These are phyloP conservation scores for Scleromitrula shiraiana DNA, from an alignment of 2,329 filamentous ascomycete genomes.

Conservation along the genomic window DNA sequence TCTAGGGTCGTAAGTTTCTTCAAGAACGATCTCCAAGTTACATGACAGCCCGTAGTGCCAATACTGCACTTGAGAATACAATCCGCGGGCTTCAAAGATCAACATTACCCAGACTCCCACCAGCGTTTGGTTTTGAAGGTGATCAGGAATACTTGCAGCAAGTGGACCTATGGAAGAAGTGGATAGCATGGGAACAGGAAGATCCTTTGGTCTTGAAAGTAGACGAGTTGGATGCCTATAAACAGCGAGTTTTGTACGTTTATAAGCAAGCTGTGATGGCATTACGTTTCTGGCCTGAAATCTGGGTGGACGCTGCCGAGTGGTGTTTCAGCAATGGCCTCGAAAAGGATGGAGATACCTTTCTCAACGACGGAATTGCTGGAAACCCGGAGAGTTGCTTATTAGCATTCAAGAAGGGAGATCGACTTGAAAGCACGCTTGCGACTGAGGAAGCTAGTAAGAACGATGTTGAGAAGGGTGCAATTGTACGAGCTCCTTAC, in stretches of 20 bases:
- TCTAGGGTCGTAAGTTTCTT: conserved; percentile 84
- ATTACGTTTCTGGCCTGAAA: conserved; percentile 86
- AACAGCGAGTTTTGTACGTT: conserved; percentile 74
- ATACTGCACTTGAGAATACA: conserved; percentile 84
- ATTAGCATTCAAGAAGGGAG: conserved; percentile 80
- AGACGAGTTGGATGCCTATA: conserved; percentile 69
- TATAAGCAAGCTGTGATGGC: conserved; percentile 94
- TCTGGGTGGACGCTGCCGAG: conserved; percentile 91
- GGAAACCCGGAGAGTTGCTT: conserved; percentile 93
- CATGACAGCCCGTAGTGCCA: conserved; percentile 90
- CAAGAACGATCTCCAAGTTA: conserved; percentile 89
- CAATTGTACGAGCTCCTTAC: conserved; percentile 67
- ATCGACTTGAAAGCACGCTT: conserved; percentile 74
- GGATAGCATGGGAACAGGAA: conserved; percentile 92
- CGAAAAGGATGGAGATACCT: conserved; percentile 53
- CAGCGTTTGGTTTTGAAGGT: conserved; percentile 77
- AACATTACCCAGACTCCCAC: conserved; percentile 73
- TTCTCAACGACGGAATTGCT: conserved; percentile 72
- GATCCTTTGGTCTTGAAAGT: conserved; percentile 80
- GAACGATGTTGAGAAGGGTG: conserved; percentile 52
- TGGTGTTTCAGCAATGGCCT: conserved; percentile 81
- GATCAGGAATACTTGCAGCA: conserved; percentile 78
- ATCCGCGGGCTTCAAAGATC: conserved; percentile 68
- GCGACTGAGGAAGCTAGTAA: conserved; percentile 71
- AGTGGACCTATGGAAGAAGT: conserved; percentile 82